These are phyloP conservation scores for Begonia fuchsioides DNA, from an alignment of 306 rosid genomes.

Conservation along the genomic window DNA sequence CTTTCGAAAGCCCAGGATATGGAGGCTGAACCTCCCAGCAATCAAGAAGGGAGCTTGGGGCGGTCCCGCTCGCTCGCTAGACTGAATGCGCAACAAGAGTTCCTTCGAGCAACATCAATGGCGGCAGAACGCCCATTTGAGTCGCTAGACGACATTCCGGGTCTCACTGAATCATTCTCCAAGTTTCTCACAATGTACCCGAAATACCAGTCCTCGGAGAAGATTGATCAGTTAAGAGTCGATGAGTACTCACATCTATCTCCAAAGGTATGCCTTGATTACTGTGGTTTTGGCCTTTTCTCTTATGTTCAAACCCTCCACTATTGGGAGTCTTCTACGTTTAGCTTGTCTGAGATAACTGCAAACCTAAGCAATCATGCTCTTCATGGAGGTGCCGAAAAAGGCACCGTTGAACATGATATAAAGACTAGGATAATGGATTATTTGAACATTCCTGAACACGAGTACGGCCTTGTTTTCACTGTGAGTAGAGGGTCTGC, in stretches of 20 bases:
- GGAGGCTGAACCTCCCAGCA: slow-evolving; percentile 37
- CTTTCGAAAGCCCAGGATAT: slow-evolving; percentile 63
- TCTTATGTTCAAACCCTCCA: slow-evolving; percentile 86
- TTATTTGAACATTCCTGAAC: slow-evolving; percentile 87
- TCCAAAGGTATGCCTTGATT: slow-evolving; percentile 80
- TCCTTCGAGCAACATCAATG: slow-evolving; percentile 63
- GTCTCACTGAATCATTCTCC: slow-evolving; percentile 42
- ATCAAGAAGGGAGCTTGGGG: slow-evolving; percentile 39
- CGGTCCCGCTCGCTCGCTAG: slow-evolving; percentile 72
- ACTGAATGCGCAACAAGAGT: slow-evolving; percentile 66
- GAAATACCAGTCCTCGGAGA: slow-evolving; percentile 45
- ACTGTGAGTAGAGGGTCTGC: slow-evolving; percentile 98
- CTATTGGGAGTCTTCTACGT: slow-evolving; percentile 85
- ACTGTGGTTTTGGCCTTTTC: slow-evolving; percentile 93
- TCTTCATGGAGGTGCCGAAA: slow-evolving; percentile 86
- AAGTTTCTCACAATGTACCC: slow-evolving; percentile 83
- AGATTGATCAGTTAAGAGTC: slow-evolving; percentile 59
- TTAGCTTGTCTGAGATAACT: slow-evolving; percentile 95
- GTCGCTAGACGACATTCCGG: slow-evolving; percentile 56
- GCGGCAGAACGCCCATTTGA: slow-evolving; percentile 64
- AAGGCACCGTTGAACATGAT: slow-evolving; percentile 82
- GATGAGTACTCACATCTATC: slow-evolving; percentile 60
- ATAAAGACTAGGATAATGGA: slow-evolving; percentile 83
- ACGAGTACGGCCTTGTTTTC: slow-evolving; percentile 90
- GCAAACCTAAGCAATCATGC: slow-evolving; percentile 92